Evolutionary conservation across 2,329 filamentous ascomycete species (phyloP).

Genomic region (Daldinia eschscholtzii): DNA sequence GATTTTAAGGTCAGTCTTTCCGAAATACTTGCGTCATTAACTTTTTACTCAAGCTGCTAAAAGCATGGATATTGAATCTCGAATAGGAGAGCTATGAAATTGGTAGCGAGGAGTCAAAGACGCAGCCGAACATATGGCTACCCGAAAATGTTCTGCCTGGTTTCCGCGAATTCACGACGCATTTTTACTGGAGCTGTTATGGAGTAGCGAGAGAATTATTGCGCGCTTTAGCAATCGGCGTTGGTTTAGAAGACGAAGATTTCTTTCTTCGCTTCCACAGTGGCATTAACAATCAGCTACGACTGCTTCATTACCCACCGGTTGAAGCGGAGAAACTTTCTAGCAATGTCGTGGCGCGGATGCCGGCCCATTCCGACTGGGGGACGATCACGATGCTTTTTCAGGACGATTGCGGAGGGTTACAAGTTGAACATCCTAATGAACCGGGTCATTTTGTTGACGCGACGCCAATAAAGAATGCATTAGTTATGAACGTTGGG

Average conservation of each 20-base stretch:
- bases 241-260: constrained; percentile 61
- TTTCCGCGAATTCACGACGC: constrained; percentile 61
- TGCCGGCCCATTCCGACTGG: constrained; percentile 53
- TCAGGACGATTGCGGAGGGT: constrained; percentile 60
- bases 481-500: constrained; percentile 57
- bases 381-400: constrained; percentile 62
- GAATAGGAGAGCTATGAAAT: constrained; percentile 65
- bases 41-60: not conserved
- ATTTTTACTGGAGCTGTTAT: constrained; percentile 64
- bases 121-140: constrained; percentile 64
- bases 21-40: not conserved
- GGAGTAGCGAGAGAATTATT: constrained; percentile 59
- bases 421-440: constrained; percentile 60
- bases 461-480: constrained; percentile 51
- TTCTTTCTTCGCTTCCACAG: constrained; percentile 64
- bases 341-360: constrained; percentile 59
- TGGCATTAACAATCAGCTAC: constrained; percentile 69
- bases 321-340: constrained; percentile 59
- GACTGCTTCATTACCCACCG: constrained; percentile 70
- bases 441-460: constrained; percentile 55
- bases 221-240: constrained; percentile 59
- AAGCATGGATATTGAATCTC: constrained; percentile 9
- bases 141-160: constrained; percentile 59
- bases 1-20: constrained; percentile 62
- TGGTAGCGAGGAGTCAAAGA: constrained; percentile 59